Evolutionary conservation across 495 filamentous ascomycete species (phyloP).

Genomic region (Neurospora sp.): DNA sequence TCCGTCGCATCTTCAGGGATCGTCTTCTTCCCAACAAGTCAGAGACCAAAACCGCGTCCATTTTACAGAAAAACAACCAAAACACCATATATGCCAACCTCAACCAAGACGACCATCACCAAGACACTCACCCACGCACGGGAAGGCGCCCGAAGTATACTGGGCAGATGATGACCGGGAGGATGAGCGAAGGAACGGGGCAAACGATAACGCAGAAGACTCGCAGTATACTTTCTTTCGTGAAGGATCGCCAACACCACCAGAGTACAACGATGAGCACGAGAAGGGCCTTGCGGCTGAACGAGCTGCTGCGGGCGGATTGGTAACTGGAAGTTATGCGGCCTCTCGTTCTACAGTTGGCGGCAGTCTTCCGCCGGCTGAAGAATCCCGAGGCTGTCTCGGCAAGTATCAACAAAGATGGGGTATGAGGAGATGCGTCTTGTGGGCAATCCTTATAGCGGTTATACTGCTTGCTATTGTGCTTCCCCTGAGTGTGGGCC

Average conservation of each 20-base stretch:
- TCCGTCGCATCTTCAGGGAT: slow-evolving; percentile 13
- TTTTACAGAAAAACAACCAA: slow-evolving; percentile 17
- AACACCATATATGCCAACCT: slow-evolving; percentile 2
- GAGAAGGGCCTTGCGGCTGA: slow-evolving; percentile 7
- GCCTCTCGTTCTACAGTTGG: neutral
- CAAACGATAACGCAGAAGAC: neutral
- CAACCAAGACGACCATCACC: neutral
- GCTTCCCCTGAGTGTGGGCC: slow-evolving; percentile 29
- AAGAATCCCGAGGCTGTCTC: neutral
- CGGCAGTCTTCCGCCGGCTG: neutral
- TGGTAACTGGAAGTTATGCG: neutral
- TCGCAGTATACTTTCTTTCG: slow-evolving; percentile 28
- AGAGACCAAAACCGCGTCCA: slow-evolving; percentile 13
- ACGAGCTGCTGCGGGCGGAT: neutral
- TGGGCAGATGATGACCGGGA: slow-evolving; percentile 21
- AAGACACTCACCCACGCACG: neutral
- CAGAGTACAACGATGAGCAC: slow-evolving; percentile 6
- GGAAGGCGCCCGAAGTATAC: slow-evolving; percentile 14
- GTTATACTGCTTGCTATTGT: slow-evolving; percentile 20
- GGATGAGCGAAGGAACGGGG: neutral
- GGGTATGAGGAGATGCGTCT: slow-evolving; percentile 12
- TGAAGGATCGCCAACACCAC: slow-evolving; percentile 24
- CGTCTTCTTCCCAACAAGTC: slow-evolving; percentile 4
- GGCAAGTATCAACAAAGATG: neutral
- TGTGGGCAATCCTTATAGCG: slow-evolving; percentile 18